Evolutionary conservation across 2,329 filamentous ascomycete species (phyloP).

Genomic region (Elsinoe necatrix): DNA sequence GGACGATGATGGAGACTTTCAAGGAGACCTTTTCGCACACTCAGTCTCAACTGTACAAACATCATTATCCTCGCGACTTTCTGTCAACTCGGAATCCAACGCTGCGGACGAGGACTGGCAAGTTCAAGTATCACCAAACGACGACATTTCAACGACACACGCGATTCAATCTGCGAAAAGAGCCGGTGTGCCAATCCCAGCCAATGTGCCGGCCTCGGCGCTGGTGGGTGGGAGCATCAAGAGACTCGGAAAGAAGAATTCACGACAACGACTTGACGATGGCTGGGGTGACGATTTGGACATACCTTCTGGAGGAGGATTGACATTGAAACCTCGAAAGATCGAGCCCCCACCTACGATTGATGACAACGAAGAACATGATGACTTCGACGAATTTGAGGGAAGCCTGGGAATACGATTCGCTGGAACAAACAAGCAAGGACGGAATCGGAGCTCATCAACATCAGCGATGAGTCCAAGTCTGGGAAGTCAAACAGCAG

Average conservation of each 20-base stretch:
- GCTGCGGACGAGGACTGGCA: constrained; percentile 80
- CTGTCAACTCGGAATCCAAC: constrained; percentile 70
- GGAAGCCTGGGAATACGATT: constrained; percentile 86
- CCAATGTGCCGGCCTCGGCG: constrained; percentile 78
- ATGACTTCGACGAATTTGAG: constrained; percentile 89
- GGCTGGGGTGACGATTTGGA: constrained; percentile 46
- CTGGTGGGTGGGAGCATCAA: constrained; percentile 90
- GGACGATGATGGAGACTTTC: constrained; percentile 45
- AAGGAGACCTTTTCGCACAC: constrained; percentile 63
- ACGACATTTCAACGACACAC: constrained; percentile 73
- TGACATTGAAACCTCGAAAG: constrained; percentile 35
- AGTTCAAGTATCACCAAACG: constrained; percentile 72
- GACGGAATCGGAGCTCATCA: constrained; percentile 75
- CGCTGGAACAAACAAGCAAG: constrained; percentile 73
- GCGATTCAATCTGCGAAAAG: constrained; percentile 80
- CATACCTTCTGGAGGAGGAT: constrained; percentile 33
- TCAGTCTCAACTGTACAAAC: constrained; percentile 63
- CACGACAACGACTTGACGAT: constrained; percentile 31
- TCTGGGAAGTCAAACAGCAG: constrained; percentile 77
- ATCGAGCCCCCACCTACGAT: constrained; percentile 45
- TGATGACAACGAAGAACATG: constrained; percentile 38
- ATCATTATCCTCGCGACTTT: constrained; percentile 69
- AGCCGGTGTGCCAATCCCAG: constrained; percentile 84
- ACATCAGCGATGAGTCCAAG: constrained; percentile 87
- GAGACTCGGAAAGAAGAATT: constrained; percentile 58